Evolutionary conservation across 2,329 filamentous ascomycete species (phyloP), one percentile per base, ranked within the genome.

Genomic region (Cercospora sp.): DNA sequence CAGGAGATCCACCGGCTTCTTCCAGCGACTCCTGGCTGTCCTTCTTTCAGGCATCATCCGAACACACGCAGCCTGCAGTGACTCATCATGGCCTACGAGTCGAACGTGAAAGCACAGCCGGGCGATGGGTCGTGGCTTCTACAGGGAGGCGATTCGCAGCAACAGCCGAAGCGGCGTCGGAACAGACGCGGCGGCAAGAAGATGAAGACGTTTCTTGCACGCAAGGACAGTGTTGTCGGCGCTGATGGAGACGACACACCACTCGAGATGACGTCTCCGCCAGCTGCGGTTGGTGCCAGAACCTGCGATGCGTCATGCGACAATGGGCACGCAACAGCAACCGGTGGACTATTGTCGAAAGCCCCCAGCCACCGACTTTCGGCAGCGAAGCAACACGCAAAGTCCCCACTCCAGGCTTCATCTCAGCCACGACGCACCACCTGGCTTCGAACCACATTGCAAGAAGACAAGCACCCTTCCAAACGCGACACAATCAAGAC

Each of bases 121-220:
- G 69, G 71, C 18, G 71, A 73, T 62, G 69, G 69, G 18, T 53
- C 55, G 6, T 71, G 58, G 55, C 63, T 69, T 12, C 31, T 68
- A 40, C 68, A 65, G 33, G 57, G 40, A 8, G 58, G 48, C 20
- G 26, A 42, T 4, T 20, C 60, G 33, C 40, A 18, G 23, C 23
- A 55, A 26, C 57, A 40, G n/a, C 51, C 23, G 16, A 62, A 64
- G 57, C 59, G 40, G 30, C 45, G 23, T 48, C 60, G 60, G 5
- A 48, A 53, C 28, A 53, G 30, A 30, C 60, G 40, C 4, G 3
- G 30, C 10, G 26, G 36, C 2, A 57, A 62, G 42, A 66, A 60
- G 30, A 60, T 30, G 53, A 58, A 45, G 60, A 65, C 63, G 4
- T 68, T 63, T 23, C 59, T 65, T 18, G 55, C 66, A 13, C 67